Conservation (phyloP, 768 basidiomycete species). For the Asterophora parasitica region DNA sequence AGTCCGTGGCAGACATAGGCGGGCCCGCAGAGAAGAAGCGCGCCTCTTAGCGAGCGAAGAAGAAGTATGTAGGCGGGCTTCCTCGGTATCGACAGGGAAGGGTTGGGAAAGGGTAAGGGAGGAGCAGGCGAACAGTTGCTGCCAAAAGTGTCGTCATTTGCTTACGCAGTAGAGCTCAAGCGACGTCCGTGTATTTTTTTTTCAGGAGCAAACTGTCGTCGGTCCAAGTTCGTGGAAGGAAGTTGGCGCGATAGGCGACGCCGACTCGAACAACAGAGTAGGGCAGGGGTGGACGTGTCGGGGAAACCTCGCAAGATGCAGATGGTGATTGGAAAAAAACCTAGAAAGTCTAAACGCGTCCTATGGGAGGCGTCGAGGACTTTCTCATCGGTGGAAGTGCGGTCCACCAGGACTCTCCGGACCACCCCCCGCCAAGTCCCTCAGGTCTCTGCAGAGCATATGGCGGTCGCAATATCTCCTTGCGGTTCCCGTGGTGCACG, state of each 20-base stretch:
- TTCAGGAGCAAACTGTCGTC: no score
- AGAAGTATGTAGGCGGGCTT: conserved; percentile 1
- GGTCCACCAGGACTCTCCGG: conserved; percentile 8
- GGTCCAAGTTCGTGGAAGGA: no score
- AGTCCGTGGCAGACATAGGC: conserved; percentile 1
- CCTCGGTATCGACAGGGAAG: background rate
- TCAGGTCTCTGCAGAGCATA: background rate
- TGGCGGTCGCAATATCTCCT: conserved; percentile 9
- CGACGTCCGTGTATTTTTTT: conserved; percentile 6
- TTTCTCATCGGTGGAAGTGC: background rate
- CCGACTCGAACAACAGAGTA: background rate
- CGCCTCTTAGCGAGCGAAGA: background rate
- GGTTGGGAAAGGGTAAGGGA: background rate
- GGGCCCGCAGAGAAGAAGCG: conserved; percentile 5
- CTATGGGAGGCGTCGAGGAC: background rate
- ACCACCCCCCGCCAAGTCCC: conserved; percentile 1
- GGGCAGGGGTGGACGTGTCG: background rate
- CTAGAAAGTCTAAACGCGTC: background rate
- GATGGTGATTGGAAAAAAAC: background rate
- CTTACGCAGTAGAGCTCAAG: background rate
- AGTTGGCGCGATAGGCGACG: background rate
- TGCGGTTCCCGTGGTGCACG: conserved; percentile 7
- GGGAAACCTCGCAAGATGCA: conserved; percentile 9
- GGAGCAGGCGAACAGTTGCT: background rate
- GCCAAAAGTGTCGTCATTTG: conserved; percentile 5